Percentiles rank a stretch among this genome's conserved stretches.
These are phyloP conservation scores for Linum lewisii DNA, from an alignment of 345 rosid genomes.

Conservation along the genomic window DNA sequence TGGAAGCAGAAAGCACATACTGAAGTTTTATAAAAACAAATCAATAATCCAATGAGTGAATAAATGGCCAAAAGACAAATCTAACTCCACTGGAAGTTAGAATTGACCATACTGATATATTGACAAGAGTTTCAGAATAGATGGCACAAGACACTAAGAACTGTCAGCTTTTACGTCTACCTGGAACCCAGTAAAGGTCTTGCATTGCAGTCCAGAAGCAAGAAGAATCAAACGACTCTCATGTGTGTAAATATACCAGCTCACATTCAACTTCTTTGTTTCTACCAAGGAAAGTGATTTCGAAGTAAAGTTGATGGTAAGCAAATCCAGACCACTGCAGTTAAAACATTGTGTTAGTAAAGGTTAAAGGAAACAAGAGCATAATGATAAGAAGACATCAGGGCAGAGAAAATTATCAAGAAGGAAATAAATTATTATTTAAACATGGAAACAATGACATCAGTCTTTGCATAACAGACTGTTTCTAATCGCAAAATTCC, in stretches of 20 bases:
- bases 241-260: slow-evolving; percentile 89
- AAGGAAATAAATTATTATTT: not conserved
- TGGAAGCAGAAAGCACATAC: not conserved
- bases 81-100: not conserved
- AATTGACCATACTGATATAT: not conserved
- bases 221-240: slow-evolving; percentile 95
- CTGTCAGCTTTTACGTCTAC: slow-evolving; percentile 19
- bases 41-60: no score
- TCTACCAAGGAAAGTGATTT: slow-evolving; percentile 72
- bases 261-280: slow-evolving; percentile 55
- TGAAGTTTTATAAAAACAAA: no score
- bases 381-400: not conserved
- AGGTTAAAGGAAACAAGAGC: not conserved
- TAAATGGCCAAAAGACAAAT: no score
- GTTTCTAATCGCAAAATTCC: not conserved
- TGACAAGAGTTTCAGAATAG: not conserved
- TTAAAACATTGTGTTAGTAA: slow-evolving; percentile 16
- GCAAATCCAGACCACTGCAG: slow-evolving; percentile 86
- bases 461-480: not conserved
- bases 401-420: not conserved
- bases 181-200: slow-evolving; percentile 83
- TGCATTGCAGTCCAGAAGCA: slow-evolving; percentile 98
- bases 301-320: slow-evolving; percentile 48
- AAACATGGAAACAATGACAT: not conserved
- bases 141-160: not conserved